Evolutionary conservation across 441 rosid genomes (phyloP).

Genomic region (Manihot esculenta): DNA sequence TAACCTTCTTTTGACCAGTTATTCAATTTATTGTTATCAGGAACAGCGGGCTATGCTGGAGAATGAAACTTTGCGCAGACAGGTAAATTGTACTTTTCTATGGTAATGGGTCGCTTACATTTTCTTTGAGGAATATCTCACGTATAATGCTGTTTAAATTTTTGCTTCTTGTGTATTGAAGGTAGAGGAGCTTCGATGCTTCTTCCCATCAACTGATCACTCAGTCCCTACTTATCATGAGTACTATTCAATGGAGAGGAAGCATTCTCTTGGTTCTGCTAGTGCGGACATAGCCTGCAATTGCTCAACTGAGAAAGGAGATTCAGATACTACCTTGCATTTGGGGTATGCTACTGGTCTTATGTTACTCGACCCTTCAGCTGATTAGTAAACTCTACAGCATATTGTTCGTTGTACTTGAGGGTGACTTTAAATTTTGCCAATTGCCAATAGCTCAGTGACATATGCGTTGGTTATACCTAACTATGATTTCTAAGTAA

Average conservation of each 20-base stretch:
- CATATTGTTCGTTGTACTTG: background rate
- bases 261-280: constrained; percentile 37
- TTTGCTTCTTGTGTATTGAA: constrained; percentile 23
- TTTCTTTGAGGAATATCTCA: background rate
- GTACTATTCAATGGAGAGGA: constrained; percentile 51
- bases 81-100: constrained; percentile 41
- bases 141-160: background rate
- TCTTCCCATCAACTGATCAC: constrained; percentile 48
- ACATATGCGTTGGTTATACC: no score
- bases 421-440: background rate
- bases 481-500: no score
- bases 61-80: constrained; percentile 87
- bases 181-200: constrained; percentile 82
- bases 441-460: no score
- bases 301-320: constrained; percentile 46
- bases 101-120: background rate
- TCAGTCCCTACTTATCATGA: constrained; percentile 48
- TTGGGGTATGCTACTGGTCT: constrained; percentile 54
- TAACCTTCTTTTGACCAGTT: background rate
- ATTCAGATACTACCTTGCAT: constrained; percentile 84
- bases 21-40: constrained; percentile 39
- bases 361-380: background rate
- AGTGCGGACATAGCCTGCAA: constrained; percentile 38
- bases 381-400: background rate
- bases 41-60: constrained; percentile 80